Base-by-base conservation (phyloP, 352 stramenopile genomes). In the Pythium scleroteichum region DNA sequence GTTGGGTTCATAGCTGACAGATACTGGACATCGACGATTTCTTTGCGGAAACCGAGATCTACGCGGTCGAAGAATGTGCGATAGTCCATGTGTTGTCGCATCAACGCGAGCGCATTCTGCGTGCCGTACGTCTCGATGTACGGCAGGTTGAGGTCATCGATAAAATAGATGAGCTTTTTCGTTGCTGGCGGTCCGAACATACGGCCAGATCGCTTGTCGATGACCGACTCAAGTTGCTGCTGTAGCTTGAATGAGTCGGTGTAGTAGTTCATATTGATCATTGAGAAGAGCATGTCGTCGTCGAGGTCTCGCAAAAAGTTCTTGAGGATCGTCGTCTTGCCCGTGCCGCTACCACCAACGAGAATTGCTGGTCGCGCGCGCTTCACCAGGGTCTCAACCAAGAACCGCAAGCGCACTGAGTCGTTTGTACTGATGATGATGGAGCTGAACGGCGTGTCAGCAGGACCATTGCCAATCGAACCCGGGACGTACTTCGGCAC, bases 241-340 rank as follows among this genome's bases (percentile, higher is more conserved):
- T 98, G 94, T 8, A 98, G 69, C 46, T 96, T 97, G 68, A 88
- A 96, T 20, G 91, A 98, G 66, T 98, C 91, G 3, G 91, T 98
- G 75, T 97, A 98, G 75, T 98, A 98, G 62, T 96, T 98, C 95
- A 99, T 98, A 73, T 98, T 98, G 73, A 99, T 98, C 62, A 88
- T 98, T 51, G 94, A 97, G 71, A 91, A 97, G 27, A 99, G 74
- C 79, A 99, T 97, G 51, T 97, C 91, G 47, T 99, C 96, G 46
- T 95, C 82, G 0, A 91, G 42, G 63, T 87, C 87, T 2, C 87
- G 82, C 17, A 98, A 71, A 67, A 98, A 99, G 51, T 98, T 97
- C 68, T 98, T 97, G 44, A 99, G 86, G 48, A 99, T 98, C 27
- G 94, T 97, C 19, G 96, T 99, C 69, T 99, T 99, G 17, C 96